Percentiles rank a stretch among this genome's conserved stretches.
Evolutionary conservation across 768 basidiomycete genomes (phyloP).

Genomic region (Suillus fuscotomentosus): DNA sequence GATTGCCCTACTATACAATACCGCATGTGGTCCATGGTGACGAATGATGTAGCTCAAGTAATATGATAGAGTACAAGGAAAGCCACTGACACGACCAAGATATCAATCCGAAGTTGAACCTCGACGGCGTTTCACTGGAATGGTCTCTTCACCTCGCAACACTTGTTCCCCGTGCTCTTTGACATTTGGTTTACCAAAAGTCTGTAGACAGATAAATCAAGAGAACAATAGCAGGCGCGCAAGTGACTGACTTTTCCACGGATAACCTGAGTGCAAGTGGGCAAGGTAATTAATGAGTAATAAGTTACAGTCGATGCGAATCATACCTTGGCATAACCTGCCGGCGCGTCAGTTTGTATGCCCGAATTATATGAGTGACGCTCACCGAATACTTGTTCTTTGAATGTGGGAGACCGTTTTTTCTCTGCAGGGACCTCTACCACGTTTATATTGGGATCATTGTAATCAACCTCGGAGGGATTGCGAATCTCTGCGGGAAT

Average conservation of each 20-base stretch:
- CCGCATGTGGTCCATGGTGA: neutral
- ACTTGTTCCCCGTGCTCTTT: constrained; percentile 57
- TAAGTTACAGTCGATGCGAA: neutral
- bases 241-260: constrained; percentile 27
- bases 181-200: constrained; percentile 34
- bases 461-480: constrained; percentile 23
- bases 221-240: constrained; percentile 3
- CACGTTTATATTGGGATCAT: constrained; percentile 25
- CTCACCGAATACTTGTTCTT: constrained; percentile 57
- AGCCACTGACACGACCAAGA: neutral
- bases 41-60: neutral
- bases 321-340: constrained; percentile 31
- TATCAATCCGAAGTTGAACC: constrained; percentile 18
- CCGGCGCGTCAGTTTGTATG: neutral
- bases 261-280: constrained; percentile 18
- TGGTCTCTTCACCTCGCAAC: constrained; percentile 45
- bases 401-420: constrained; percentile 44
- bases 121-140: constrained; percentile 22
- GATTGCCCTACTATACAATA: neutral
- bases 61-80: neutral
- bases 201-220: constrained; percentile 11
- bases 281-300: constrained; percentile 5
- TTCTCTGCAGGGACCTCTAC: constrained; percentile 21
- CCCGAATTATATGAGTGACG: neutral
- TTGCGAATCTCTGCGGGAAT: constrained; percentile 28